A percentile compares a stretch with the other conserved stretches of the same genome.
phyloP scores from a whole-genome alignment of 2,329 filamentous ascomycete species.

The Penicillium sp. region DNA sequence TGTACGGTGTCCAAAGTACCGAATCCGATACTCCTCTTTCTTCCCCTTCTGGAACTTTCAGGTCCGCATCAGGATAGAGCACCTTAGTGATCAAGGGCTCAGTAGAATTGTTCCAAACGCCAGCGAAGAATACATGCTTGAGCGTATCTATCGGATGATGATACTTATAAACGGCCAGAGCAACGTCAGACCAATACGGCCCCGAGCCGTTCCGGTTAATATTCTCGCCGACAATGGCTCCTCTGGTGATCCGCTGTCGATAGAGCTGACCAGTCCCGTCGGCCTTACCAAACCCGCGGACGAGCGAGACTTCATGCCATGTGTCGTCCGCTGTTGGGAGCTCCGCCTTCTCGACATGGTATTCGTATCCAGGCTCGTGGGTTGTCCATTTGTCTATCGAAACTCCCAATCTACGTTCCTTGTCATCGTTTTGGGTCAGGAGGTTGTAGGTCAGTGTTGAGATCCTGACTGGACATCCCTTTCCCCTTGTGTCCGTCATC shows the following conservation, averaged over 20 bases:
- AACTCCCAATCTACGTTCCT: not conserved
- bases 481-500: not conserved
- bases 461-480: not conserved
- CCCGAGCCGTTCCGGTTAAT: too few species aligned
- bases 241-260: not conserved
- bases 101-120: not conserved
- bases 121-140: not conserved
- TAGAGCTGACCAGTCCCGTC: not conserved
- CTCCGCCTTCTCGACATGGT: too few species aligned
- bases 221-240: not conserved
- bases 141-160: not conserved
- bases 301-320: too few species aligned
- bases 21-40: not conserved
- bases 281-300: too few species aligned
- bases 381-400: too few species aligned
- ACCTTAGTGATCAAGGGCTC: not conserved
- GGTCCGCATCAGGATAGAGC: not conserved
- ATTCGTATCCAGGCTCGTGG: too few species aligned
- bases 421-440: not conserved
- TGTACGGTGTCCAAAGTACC: not conserved
- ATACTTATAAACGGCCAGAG: not conserved
- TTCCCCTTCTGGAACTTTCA: not conserved
- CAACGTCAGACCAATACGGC: not conserved
- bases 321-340: too few species aligned
- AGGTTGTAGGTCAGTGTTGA: not conserved